Base-by-base conservation (phyloP, 306 rosid species). In the Sindora glabra region DNA sequence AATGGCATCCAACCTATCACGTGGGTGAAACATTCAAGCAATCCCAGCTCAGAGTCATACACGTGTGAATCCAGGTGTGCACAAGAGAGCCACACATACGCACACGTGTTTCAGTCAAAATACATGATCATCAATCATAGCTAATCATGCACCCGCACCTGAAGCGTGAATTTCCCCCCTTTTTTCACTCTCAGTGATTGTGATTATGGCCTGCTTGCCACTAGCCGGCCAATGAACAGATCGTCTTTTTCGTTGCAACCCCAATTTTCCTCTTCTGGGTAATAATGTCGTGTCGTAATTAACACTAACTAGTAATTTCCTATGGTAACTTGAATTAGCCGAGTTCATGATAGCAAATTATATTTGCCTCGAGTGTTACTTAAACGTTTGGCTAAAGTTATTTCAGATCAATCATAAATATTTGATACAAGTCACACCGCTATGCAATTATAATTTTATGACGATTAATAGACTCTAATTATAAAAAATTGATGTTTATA, bases 101-200 rank as follows among this genome's bases (percentile, higher is more conserved):
- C 66, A 69, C 78, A 78, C 83, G 81, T 74, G 77, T 71, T 65
- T 71, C 68, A 48, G 74, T 68, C 76, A 72, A 77, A 59, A 60
- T 62, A 50, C 56, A 61, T 68, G 39, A 81, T 56, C 71, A 57
- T 64, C 40, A 77, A 74, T 72, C 41, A 82, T 78, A 69, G 69
- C 69, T n/a, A 71, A 66, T 42, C 52, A 63, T 63, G 76, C 78
- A 57, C 67, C 56, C 62, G 60, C 66, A 52, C 53, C 51, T 15
- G 24, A 39, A 46, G 76, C 47, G 71, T 68, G 69, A 59, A 48
- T 19, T 25, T 56, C 24, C 50, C 56, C 48, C n/a, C n/a, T n/a
- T 10, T 22, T 49, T 47, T 67, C 69, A 29, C 74, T 38, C 33
- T 53, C 21, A 22, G 11, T 32, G 49, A 3, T 53, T 15, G 38